Conservation (phyloP, 371 early-diverging fungal genomes). For the Choanephora cucurbitarum region DNA sequence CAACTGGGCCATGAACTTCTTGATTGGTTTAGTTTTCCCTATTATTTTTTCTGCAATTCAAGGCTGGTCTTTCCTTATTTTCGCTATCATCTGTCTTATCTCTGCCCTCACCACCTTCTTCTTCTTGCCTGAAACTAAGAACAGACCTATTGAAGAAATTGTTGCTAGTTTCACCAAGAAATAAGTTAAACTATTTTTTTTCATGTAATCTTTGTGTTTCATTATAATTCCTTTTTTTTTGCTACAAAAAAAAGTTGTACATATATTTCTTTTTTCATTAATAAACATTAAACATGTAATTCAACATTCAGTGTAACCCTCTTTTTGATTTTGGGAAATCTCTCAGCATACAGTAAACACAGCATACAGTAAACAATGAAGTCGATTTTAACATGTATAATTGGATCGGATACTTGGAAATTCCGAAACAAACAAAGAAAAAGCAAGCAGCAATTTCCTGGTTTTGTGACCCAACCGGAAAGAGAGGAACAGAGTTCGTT, state of each 20-base stretch:
- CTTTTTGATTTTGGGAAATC: too few relatives aligned
- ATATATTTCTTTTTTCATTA: too few relatives aligned
- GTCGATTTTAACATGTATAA: too few relatives aligned
- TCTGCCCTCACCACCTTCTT: constrained; percentile 37
- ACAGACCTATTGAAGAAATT: constrained; percentile 58
- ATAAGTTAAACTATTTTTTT: background rate
- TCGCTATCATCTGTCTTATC: constrained; percentile 32
- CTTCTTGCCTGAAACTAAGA: constrained; percentile 61
- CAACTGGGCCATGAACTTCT: constrained; percentile 63
- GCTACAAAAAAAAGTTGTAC: background rate
- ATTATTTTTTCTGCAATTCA: constrained; percentile 58
- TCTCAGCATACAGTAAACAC: too few relatives aligned
- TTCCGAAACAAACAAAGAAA: too few relatives aligned
- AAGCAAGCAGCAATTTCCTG: too few relatives aligned
- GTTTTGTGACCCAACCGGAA: too few relatives aligned
- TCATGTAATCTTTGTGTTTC: background rate
- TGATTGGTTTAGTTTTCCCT: constrained; percentile 64
- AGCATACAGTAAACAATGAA: too few relatives aligned
- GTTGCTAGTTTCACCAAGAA: constrained; percentile 20
- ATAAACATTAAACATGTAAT: too few relatives aligned
- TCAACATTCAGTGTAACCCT: too few relatives aligned
- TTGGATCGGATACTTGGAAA: too few relatives aligned
- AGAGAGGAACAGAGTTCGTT: too few relatives aligned
- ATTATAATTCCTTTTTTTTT: background rate
- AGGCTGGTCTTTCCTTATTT: constrained; percentile 73